Base-by-base conservation (phyloP, 1,284 basidiomycete species). In the Cutaneotrichosporon spelunceum region DNA sequence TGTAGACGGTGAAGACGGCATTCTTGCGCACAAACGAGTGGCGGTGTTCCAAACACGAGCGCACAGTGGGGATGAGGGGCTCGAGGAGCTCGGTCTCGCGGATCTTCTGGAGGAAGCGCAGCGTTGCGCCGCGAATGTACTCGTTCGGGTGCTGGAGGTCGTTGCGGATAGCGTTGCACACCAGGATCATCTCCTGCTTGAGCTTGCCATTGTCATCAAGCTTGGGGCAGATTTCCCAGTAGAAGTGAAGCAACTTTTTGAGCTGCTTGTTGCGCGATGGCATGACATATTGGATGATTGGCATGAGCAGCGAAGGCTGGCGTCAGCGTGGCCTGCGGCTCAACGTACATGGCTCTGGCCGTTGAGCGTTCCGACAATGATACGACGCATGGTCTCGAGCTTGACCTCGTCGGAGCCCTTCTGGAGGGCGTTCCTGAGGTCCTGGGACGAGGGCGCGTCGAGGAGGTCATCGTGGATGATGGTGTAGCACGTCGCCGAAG, bases 141-240 rank as follows among this genome's bases (percentile, higher is more conserved):
- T 99, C 96, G 77, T 99, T 99, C 7, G 96, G 94, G 76, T 99
- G 96, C 90, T 99, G 95, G 60, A 98, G 85, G 82, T 99, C 95
- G 79, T 98, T 98, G 66, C 94, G 90, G 77, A 98, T 93, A 54
- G 94, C 94, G 74, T 98, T 98, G 72, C 95, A 94, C 52, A 99
- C 95, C 53, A 99, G 85, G 73, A 99, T 99, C 96, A 99, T 99
- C 82, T 99, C 96, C 81, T 99, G 96, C 84, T 97, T 98, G 72
- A 99, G 82, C 81, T 98, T 98, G 60, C 96, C 96, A 67, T 87
- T 87, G 68, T 98, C 94, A 72, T 99, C 96, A 69, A 96, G 89
- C 80, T 99, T 98, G 27, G 96, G 95, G 80, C 94, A 98, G 33
- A 99, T 91, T 81, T 99, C 96, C 95, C 94, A 99, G 80, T 99